A percentile compares a stretch with the other conserved stretches of the same genome.
These are phyloP conservation scores for Paraconiothyrium brasiliense DNA, from an alignment of 2,329 filamentous ascomycete species.

Conservation along the genomic window DNA sequence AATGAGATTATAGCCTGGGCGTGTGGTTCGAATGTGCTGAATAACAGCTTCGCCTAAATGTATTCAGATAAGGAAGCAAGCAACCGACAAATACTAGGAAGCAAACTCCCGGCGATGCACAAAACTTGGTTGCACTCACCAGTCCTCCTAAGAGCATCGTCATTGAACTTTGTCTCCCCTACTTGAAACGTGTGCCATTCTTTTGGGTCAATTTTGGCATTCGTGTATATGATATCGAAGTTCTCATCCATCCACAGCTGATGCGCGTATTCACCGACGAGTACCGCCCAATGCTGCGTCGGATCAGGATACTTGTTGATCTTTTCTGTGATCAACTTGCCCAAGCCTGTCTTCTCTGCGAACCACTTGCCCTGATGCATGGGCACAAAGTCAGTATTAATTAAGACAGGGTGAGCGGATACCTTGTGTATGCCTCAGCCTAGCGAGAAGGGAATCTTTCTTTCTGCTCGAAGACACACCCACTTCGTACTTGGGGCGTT, in stretches of 20 bases:
- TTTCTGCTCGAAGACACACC: no score
- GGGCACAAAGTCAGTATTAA: no score
- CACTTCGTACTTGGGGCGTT: no score
- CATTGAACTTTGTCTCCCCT: slow-evolving; percentile 24
- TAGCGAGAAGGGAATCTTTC: no score
- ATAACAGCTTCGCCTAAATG: slow-evolving; percentile 62
- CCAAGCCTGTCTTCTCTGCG: slow-evolving; percentile 64
- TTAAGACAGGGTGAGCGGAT: no score
- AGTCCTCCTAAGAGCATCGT: slow-evolving; percentile 22
- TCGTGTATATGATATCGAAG: slow-evolving; percentile 67
- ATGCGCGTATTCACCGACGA: slow-evolving; percentile 65
- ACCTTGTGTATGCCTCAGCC: no score
- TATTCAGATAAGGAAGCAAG: not conserved
- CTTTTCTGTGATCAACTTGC: slow-evolving; percentile 65
- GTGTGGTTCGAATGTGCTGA: slow-evolving; percentile 59
- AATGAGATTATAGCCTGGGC: slow-evolving; percentile 66
- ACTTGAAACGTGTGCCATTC: slow-evolving; percentile 25
- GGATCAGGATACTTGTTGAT: slow-evolving; percentile 66
- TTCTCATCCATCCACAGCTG: slow-evolving; percentile 70
- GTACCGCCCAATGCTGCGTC: slow-evolving; percentile 68
- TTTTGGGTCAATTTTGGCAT: slow-evolving; percentile 39
- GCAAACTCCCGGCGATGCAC: not conserved
- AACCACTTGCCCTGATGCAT: slow-evolving; percentile 62
- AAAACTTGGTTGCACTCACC: slow-evolving; percentile 12
- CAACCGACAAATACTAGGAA: not conserved